Evolutionary conservation across 2,329 filamentous ascomycete genomes (phyloP).

Genomic region (Malbranchea zuffiana): DNA sequence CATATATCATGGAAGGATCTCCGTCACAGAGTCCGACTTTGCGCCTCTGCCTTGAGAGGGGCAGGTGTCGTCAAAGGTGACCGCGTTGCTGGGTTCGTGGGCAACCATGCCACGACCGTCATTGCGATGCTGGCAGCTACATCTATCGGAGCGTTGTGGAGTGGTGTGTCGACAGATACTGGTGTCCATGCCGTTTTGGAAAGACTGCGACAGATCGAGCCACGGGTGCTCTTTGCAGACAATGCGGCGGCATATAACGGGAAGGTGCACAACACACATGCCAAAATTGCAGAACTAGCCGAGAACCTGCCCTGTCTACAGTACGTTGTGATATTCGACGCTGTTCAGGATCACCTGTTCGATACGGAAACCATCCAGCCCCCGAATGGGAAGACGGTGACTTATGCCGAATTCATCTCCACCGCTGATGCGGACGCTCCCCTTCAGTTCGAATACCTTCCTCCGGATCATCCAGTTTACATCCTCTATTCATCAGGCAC

Average conservation of each 20-base stretch:
- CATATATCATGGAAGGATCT: conserved; percentile 67
- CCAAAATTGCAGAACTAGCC: conserved; percentile 70
- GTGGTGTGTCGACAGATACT: conserved; percentile 82
- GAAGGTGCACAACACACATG: conserved; percentile 68
- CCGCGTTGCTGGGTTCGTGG: conserved; percentile 62
- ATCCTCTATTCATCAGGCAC: conserved; percentile 91
- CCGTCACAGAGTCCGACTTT: conserved; percentile 63
- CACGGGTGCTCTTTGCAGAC: conserved; percentile 72
- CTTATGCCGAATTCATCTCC: conserved; percentile 39
- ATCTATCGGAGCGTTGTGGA: conserved; percentile 81
- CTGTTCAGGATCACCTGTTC: conserved; percentile 38
- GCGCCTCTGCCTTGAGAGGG: conserved; percentile 58
- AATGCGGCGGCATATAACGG: conserved; percentile 87
- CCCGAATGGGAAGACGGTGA: conserved; percentile 28
- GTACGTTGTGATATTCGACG: conserved; percentile 63
- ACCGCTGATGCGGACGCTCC: conserved; percentile 26
- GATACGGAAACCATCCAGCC: conserved; percentile 27
- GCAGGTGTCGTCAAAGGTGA: conserved; percentile 53
- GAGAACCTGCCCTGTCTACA: conserved; percentile 55
- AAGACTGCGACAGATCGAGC: conserved; percentile 72
- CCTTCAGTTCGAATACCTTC: conserved; percentile 63
- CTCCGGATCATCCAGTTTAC: conserved; percentile 80
- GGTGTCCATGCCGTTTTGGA: conserved; percentile 87
- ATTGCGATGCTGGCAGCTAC: conserved; percentile 79
- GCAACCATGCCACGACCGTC: conserved; percentile 78